Conservation (phyloP, 2,329 filamentous ascomycete genomes). For the Diatrype stigma region DNA sequence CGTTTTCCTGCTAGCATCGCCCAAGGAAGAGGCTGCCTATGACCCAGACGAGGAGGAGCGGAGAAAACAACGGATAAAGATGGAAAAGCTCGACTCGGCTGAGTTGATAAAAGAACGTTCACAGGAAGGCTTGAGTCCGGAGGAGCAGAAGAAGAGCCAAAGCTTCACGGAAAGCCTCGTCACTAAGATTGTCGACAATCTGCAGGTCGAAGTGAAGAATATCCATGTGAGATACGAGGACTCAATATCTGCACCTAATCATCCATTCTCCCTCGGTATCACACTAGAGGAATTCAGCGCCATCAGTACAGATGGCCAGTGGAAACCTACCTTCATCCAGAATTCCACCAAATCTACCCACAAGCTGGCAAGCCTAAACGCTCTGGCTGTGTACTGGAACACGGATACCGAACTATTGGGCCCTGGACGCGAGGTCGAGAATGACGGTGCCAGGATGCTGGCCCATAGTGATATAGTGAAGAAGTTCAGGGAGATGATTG, state of each 20-base stretch:
- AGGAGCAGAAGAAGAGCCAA: constrained; percentile 96
- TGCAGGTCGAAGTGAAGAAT: constrained; percentile 97
- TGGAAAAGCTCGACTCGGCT: constrained; percentile 96
- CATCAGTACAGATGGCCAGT: constrained; percentile 89
- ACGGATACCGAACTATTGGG: constrained; percentile 84
- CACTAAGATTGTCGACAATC: constrained; percentile 96
- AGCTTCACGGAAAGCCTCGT: constrained; percentile 94
- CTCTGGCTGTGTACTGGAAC: constrained; percentile 95
- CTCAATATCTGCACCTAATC: constrained; percentile 87
- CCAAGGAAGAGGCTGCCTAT: constrained; percentile 91
- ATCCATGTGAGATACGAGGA: constrained; percentile 98
- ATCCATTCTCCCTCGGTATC: constrained; percentile 89
- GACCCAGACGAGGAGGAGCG: constrained; percentile 88
- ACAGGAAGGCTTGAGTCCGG: constrained; percentile 86
- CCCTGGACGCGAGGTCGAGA: constrained; percentile 68
- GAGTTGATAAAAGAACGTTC: constrained; percentile 90
- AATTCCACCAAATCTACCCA: constrained; percentile 78
- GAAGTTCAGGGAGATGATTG: constrained; percentile 75
- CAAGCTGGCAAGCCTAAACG: constrained; percentile 87
- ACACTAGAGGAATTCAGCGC: constrained; percentile 96
- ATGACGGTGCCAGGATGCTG: constrained; percentile 55
- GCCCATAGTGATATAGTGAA: constrained; percentile 73
- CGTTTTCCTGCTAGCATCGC: constrained; percentile 91
- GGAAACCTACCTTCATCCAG: constrained; percentile 95
- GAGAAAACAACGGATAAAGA: constrained; percentile 86